Evolutionary conservation across 2,329 filamentous ascomycete genomes (phyloP).

Genomic region (Colletotrichum sp.): DNA sequence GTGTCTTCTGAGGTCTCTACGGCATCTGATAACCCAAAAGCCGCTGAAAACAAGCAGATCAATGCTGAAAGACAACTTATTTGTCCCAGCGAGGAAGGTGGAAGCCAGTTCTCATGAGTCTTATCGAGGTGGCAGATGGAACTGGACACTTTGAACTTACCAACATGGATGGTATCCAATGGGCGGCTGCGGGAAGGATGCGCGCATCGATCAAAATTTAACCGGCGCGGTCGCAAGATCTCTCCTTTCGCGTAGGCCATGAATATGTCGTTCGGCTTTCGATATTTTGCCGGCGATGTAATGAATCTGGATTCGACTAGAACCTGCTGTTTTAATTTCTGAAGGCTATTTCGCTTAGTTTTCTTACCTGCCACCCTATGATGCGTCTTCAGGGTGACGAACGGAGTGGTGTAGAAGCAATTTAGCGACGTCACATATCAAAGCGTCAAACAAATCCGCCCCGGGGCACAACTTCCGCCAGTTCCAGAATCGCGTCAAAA

Average conservation of each 20-base stretch:
- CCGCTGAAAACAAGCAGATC: neutral
- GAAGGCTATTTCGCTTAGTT: neutral
- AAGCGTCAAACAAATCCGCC: neutral
- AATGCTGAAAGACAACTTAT: neutral
- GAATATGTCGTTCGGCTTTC: neutral
- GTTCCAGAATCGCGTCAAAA: neutral
- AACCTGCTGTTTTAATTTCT: fast-evolving
- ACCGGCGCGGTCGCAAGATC: neutral
- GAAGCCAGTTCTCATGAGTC: neutral
- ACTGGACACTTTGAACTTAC: neutral
- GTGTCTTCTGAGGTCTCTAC: neutral
- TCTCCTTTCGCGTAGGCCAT: neutral
- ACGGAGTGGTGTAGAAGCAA: neutral
- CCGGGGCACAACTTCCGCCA: neutral
- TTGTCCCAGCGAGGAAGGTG: neutral
- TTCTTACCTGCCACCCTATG: neutral
- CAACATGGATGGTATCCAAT: neutral
- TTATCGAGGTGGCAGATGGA: neutral
- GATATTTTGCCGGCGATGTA: neutral
- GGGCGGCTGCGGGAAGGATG: neutral
- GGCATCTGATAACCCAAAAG: fast-evolving
- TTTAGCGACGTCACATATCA: neutral
- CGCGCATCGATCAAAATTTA: too few species aligned
- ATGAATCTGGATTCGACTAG: neutral
- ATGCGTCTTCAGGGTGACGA: neutral